These are phyloP conservation scores for Fusarium kyushuense DNA, from an alignment of 2,329 filamentous ascomycete species.

Conservation along the genomic window DNA sequence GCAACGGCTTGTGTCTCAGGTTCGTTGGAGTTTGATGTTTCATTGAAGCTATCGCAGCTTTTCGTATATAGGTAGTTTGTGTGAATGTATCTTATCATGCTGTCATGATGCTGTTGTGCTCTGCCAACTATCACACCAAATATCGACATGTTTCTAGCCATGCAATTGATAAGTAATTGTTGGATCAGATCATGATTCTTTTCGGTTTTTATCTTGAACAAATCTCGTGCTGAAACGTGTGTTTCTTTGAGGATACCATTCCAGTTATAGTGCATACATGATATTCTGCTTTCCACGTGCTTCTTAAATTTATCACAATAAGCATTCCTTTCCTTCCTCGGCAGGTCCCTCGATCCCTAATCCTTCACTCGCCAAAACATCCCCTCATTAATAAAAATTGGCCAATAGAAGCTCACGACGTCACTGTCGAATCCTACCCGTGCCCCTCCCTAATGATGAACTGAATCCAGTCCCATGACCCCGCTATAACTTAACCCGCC, in stretches of 20 bases:
- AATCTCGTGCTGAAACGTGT: not conserved
- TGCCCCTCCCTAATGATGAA: slow-evolving; percentile 31
- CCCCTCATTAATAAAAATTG: not conserved
- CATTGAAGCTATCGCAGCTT: slow-evolving; percentile 8
- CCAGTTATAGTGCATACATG: not conserved
- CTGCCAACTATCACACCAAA: not conserved
- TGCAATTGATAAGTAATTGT: not conserved
- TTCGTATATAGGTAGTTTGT: not conserved
- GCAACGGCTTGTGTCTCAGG: slow-evolving; percentile 24
- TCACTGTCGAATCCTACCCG: slow-evolving; percentile 30
- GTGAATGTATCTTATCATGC: not conserved
- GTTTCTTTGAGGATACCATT: not conserved
- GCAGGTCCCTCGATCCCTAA: slow-evolving; percentile 14
- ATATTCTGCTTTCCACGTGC: slow-evolving; percentile 18
- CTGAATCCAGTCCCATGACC: slow-evolving; percentile 36
- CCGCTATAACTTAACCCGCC: slow-evolving; percentile 43
- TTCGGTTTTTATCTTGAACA: too few relatives aligned
- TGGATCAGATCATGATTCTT: too few relatives aligned
- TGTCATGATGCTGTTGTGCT: not conserved
- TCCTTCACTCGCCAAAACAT: slow-evolving; percentile 4
- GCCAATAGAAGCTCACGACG: slow-evolving; percentile 36
- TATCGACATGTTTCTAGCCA: not conserved
- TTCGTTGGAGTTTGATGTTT: not conserved
- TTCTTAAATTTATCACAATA: slow-evolving; percentile 13
- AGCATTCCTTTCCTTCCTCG: slow-evolving; percentile 18